Percentiles rank a stretch among this genome's conserved stretches.
phyloP scores from a whole-genome alignment of 176 grass and related monocot genomes.

The Echinochloa phyllopogon region DNA sequence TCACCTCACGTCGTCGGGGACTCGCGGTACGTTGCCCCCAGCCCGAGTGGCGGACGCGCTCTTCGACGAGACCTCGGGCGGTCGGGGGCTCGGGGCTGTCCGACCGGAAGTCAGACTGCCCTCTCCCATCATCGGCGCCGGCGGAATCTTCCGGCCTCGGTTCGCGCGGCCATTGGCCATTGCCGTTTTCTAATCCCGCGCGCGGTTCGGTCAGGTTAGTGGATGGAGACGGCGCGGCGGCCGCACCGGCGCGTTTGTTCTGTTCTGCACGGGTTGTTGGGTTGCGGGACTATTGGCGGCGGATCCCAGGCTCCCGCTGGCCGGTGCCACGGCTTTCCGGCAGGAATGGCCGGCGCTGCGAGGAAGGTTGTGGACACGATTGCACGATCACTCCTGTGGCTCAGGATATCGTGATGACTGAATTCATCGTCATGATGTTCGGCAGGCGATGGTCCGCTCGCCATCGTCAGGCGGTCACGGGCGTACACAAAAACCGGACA shows the following conservation, averaged over 20 bases:
- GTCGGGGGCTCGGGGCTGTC: not conserved
- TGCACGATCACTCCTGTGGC: too few species aligned
- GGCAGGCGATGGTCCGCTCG: not conserved
- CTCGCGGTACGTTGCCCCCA: not conserved
- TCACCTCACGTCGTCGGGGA: not conserved
- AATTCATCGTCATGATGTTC: not conserved
- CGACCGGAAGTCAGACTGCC: not conserved
- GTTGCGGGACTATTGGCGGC: not conserved
- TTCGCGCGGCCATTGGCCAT: not conserved
- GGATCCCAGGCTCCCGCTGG: not conserved
- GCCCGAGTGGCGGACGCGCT: too few species aligned
- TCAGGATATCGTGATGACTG: too few species aligned
- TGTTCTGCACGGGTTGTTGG: not conserved
- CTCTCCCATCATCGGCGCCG: constrained; percentile 28
- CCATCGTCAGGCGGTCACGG: not conserved
- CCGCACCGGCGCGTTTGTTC: not conserved
- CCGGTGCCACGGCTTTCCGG: not conserved
- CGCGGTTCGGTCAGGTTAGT: constrained; percentile 5
- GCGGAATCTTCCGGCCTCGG: not conserved
- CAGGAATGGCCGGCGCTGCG: not conserved
- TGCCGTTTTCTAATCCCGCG: not conserved
- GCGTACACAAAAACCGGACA: not conserved
- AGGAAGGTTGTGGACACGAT: not conserved
- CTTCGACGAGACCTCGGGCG: not conserved
- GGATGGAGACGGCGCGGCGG: not conserved